Evolutionary conservation across 179 eudicot genomes (phyloP), one percentile per base, ranked within the genome.

Genomic region (Drosera spatulata): DNA sequence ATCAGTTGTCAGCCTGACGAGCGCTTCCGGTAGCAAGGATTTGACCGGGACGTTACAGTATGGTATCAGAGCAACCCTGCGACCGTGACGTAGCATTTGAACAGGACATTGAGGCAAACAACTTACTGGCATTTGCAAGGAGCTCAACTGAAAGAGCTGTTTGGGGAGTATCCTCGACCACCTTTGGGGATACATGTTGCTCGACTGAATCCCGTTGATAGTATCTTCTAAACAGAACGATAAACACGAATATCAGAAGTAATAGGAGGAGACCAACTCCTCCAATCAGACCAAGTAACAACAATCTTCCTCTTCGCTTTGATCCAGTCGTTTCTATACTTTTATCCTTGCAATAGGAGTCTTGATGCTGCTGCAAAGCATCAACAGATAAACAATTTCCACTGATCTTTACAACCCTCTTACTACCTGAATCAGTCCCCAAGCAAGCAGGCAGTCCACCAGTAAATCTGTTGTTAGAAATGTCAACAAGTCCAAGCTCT

Each of bases 111-210:
- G 33, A 22, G 1, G 33, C 33, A 22, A 22, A 22, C 13, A 42
- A 69, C 86, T 81, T 77, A 84, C 91, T 79, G 49, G 91, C 91
- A 73, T 77, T 84, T 64, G 85, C 85, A 56, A 84, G 80, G 59
- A 84, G 65, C 67, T 84, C 87, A 14, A 82, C 61, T 47, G 90
- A 75, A 62, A 77, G 71, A 61, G 79, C 77, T 3, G 77, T 58
- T 47, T 72, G 75, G 42, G 73, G 39, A 69, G 65, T 56, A 41
- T 81, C 75, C 52, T 70, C 80, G 64, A 67, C 61, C 62, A 60
- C 60, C 67, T 73, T 82, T 12, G 81, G 78, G 46, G 65, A 41
- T 54, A 53, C 46, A 38, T 71, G 78, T 55, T 71, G 75, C 53
- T 67, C 68, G 9, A 50, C 39, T 9, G 54, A 37, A 13, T 15